Evolutionary conservation across 2,329 filamentous ascomycete species (phyloP).

Genomic region (Colletotrichum euphorbiae): DNA sequence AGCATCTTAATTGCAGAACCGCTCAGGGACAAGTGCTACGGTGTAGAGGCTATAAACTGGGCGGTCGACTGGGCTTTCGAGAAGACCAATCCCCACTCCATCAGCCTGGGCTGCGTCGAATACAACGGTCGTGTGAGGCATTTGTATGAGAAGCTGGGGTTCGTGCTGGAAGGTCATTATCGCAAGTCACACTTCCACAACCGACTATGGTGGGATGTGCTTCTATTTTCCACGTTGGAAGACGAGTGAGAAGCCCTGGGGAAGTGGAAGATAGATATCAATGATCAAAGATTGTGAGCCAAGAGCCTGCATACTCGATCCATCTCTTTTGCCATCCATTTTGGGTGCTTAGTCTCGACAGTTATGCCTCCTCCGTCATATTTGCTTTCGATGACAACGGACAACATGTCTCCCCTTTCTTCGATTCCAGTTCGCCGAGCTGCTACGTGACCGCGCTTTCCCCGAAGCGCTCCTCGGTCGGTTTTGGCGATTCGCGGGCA

Average conservation of each 20-base stretch:
- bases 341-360: no score
- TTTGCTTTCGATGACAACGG: no score
- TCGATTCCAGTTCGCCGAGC: no score
- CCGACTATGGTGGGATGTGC: constrained; percentile 52
- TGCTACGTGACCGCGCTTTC: no score
- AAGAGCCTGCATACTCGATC: no score
- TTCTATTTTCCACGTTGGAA: constrained; percentile 53
- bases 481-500: no score
- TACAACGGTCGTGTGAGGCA: constrained; percentile 57
- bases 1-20: constrained; percentile 50
- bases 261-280: not conserved
- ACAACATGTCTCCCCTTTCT: no score
- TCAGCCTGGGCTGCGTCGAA: constrained; percentile 53
- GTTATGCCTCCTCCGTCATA: no score
- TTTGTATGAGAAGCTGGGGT: constrained; percentile 59
- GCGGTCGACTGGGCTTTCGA: constrained; percentile 59
- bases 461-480: no score
- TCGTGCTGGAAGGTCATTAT: constrained; percentile 55
- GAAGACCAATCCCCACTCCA: constrained; percentile 56
- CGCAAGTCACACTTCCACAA: constrained; percentile 51
- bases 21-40: constrained; percentile 57
- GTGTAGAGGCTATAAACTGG: constrained; percentile 60
- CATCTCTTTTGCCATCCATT: no score
- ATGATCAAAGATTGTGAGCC: not conserved
- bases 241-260: constrained; percentile 48